Base-by-base conservation (phyloP, 2,329 filamentous ascomycete species). In the Myriosclerotinia curreyana region DNA sequence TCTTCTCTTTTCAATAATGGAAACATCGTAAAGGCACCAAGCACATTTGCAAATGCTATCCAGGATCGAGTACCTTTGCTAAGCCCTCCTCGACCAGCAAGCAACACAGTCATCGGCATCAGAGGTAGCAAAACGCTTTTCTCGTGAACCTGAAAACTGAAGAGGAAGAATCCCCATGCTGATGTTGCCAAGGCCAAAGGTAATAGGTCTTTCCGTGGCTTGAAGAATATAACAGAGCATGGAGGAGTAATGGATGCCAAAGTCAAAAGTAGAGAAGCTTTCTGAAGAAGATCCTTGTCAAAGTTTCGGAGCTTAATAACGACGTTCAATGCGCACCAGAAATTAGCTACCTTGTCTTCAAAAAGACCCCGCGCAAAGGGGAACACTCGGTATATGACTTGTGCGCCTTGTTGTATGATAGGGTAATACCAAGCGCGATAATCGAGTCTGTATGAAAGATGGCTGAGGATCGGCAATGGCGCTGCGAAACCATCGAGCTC, bases 321-420 rank as follows among this genome's bases (percentile, higher is more conserved):
- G 0, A 95, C 89, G 74, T 98, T 96, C 64, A 94, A 82, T 5
- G 92, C 89, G 75, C 95, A 99, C 95, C 95, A 99, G 72, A 97
- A 89, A 75, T 99, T 99, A 73, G 95, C 95, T 25, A 99, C 96
- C 77, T 99, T 99, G 79, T 98, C 95, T 78, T 99, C 96, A 72
- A 98, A 99, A 8, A 99, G 79, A 4, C 95, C 95, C n/a, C 95
- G 87, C 1, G 93, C 87, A 74, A 99, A 97, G 0, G 96, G 95
- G 72, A 99, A 98, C 64, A 98, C 84, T n/a, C 95, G 89, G 75
- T 97, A 91, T 14, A 97, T 78, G 71, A 92, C 85, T 76, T 99
- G 96, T 0, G 88, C 81, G 44, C 96, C 72, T 75, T 96, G 92
- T 72, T 95, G 85, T 5, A 93, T 73, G 15, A 91, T 76, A 0